Evolutionary conservation across 441 rosid species (phyloP).

Genomic region (Populus hybrid): DNA sequence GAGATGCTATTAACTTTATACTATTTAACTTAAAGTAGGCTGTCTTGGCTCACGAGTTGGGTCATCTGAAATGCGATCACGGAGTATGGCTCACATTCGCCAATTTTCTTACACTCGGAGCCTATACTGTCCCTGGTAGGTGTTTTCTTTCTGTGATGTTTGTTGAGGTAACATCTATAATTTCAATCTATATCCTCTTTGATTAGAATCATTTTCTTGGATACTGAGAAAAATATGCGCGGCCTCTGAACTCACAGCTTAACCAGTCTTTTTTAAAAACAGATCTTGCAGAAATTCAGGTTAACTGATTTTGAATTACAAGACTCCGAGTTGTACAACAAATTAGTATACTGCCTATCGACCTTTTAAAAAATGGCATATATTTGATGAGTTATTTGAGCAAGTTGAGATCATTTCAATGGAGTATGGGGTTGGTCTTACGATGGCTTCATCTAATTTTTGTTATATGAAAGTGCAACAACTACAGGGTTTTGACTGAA

Average conservation of each 20-base stretch:
- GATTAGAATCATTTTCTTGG: not conserved
- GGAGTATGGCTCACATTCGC: conserved; percentile 98
- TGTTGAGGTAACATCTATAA: conserved; percentile 5
- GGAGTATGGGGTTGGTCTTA: not conserved
- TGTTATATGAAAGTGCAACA: not conserved
- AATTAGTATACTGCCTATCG: not conserved
- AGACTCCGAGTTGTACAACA: not conserved
- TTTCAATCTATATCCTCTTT: not conserved
- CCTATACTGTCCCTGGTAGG: conserved; percentile 83
- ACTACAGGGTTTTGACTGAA: not conserved
- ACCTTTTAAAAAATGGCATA: not conserved
- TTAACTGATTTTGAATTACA: not conserved
- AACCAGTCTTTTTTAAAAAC: not conserved
- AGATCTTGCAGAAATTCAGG: not conserved
- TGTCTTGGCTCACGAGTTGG: conserved; percentile 95
- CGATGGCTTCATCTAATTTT: not conserved
- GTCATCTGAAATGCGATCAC: conserved; percentile 94
- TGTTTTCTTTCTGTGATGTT: conserved; percentile 6
- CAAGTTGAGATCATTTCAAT: not conserved
- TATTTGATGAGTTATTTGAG: not conserved
- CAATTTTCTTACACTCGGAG: conserved; percentile 85
- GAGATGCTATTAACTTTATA: conserved; percentile 21
- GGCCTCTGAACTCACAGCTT: not conserved
- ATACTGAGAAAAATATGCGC: not conserved
- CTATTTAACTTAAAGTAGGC: conserved; percentile 47